Conservation (phyloP, 257 asterid species). For the Solanum gracilifrons region DNA sequence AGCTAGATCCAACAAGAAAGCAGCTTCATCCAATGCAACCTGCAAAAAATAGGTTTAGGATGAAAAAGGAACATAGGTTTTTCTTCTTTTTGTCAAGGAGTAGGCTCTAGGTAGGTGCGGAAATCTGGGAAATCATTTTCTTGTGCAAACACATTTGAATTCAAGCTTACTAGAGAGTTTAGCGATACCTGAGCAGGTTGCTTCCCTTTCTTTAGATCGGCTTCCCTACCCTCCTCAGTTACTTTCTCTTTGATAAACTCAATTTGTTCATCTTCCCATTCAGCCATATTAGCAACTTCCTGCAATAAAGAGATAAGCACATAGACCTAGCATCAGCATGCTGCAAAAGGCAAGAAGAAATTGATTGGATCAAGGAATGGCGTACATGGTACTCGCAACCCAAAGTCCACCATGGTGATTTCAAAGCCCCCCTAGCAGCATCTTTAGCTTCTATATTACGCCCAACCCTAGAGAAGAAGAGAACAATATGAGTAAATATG, state of each 20-base stretch:
- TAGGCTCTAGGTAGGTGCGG: background rate
- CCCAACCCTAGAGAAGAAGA: constrained; percentile 51
- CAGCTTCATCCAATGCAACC: constrained; percentile 92
- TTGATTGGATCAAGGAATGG: background rate
- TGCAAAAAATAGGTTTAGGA: constrained; percentile 8
- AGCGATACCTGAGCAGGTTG: constrained; percentile 68
- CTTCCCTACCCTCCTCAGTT: constrained; percentile 69
- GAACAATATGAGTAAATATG: background rate
- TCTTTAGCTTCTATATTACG: constrained; percentile 74
- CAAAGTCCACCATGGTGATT: constrained; percentile 97
- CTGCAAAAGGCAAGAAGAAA: background rate
- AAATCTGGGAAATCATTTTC: background rate
- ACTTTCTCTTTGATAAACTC: constrained; percentile 88
- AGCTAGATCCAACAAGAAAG: constrained; percentile 87
- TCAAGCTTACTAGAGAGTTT: background rate
- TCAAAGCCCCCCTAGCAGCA: constrained; percentile 85
- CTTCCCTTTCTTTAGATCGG: constrained; percentile 83
- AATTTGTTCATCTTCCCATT: constrained; percentile 95
- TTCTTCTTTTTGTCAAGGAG: background rate
- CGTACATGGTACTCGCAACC: constrained; percentile 78
- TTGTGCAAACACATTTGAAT: background rate
- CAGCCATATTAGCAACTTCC: constrained; percentile 89
- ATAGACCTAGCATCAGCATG: background rate
- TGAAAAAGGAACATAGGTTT: background rate
- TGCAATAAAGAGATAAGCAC: constrained; percentile 1